phyloP scores from a whole-genome alignment of 1,139 yeast species.

The Blastobotrys apis region DNA sequence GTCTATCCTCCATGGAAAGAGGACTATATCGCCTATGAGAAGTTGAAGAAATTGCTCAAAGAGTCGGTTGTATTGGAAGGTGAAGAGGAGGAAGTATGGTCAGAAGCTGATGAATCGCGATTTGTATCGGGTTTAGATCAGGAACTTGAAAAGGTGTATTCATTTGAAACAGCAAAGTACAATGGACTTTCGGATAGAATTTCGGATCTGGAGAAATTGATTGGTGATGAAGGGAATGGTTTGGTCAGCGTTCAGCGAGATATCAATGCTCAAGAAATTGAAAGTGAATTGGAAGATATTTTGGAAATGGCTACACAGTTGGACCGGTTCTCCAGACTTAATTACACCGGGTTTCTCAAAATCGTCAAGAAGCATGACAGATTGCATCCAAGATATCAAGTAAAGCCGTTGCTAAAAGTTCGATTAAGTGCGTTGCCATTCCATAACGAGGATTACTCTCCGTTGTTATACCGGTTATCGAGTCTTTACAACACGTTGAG shows the following conservation, averaged over 20 bases:
- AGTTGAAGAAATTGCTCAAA: slow-evolving; percentile 72
- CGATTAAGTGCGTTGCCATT: slow-evolving; percentile 84
- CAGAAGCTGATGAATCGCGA: slow-evolving; percentile 73
- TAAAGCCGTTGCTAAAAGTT: slow-evolving; percentile 82
- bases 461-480: slow-evolving; percentile 78
- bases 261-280: slow-evolving; percentile 55
- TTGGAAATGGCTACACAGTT: slow-evolving; percentile 75
- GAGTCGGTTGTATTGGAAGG: slow-evolving; percentile 55
- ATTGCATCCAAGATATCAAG: slow-evolving; percentile 77
- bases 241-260: slow-evolving; percentile 28
- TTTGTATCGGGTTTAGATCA: slow-evolving; percentile 80
- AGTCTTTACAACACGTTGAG: slow-evolving; percentile 75
- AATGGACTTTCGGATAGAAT: slow-evolving; percentile 63
- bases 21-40: slow-evolving; percentile 74
- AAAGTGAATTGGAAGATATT: slow-evolving; percentile 64
- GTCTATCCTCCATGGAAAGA: slow-evolving; percentile 85
- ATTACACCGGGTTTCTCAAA: slow-evolving; percentile 90
- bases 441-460: slow-evolving; percentile 93
- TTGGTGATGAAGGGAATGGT: slow-evolving; percentile 23
- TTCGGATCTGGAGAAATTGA: slow-evolving; percentile 54
- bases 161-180: slow-evolving; percentile 72
- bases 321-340: slow-evolving; percentile 84
- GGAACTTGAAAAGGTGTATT: slow-evolving; percentile 88
- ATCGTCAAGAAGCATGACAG: slow-evolving; percentile 96
- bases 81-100: slow-evolving; percentile 46